A percentile compares a stretch with the other conserved stretches of the same genome.
These are phyloP conservation scores for Bolboschoenus planiculmis DNA, from an alignment of 176 grass and related monocot genomes.

Conservation along the genomic window DNA sequence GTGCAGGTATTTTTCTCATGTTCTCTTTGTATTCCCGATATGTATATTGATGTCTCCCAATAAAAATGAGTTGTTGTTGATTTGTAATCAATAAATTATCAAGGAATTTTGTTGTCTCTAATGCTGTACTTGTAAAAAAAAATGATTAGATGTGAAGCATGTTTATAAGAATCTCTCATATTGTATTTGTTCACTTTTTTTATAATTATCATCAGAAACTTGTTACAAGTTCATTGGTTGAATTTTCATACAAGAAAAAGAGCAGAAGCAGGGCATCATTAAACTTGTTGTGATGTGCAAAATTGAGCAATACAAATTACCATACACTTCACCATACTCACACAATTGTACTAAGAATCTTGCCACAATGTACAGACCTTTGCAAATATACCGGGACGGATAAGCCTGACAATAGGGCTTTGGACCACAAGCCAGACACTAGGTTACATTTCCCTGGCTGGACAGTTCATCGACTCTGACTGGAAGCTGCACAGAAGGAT, in stretches of 20 bases:
- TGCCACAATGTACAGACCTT: slow-evolving; percentile 10
- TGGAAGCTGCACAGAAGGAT: slow-evolving; percentile 73
- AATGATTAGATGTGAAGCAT: background rate
- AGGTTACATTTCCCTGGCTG: slow-evolving; percentile 65
- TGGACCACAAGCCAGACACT: slow-evolving; percentile 87
- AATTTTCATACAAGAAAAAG: background rate
- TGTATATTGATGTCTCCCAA: background rate
- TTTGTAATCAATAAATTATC: background rate
- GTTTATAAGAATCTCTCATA: background rate
- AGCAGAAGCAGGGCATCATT: background rate
- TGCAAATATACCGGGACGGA: slow-evolving; percentile 50
- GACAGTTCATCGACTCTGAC: slow-evolving; percentile 56
- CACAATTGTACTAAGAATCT: background rate
- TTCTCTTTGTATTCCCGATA: background rate
- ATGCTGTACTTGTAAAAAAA: background rate
- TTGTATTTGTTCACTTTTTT: background rate
- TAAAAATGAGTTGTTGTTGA: background rate
- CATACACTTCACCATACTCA: background rate
- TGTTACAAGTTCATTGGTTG: background rate
- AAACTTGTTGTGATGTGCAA: background rate
- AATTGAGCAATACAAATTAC: background rate
- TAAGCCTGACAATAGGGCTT: slow-evolving; percentile 66
- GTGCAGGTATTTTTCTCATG: slow-evolving; percentile 28
- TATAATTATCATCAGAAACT: background rate
- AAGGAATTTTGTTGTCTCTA: background rate